Evolutionary conservation across 176 grass and related monocot species (phyloP), one percentile per base, ranked within the genome.

Genomic region (Eragrostis nindensis): DNA sequence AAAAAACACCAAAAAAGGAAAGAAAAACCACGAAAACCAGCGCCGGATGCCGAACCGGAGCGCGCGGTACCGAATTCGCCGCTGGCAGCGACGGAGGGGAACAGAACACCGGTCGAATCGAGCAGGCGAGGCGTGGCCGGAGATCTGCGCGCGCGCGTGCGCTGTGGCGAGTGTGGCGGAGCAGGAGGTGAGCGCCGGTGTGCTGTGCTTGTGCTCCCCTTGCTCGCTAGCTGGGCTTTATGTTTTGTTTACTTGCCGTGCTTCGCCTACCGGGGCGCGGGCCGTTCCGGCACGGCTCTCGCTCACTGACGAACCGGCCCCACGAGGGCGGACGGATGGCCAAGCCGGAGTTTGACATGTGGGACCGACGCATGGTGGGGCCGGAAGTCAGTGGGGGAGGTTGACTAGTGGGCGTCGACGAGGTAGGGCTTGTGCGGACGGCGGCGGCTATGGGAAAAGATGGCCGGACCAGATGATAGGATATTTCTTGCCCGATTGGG

Each of bases 291-390:
- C 30, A 71, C 74, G 43, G 2, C n/a, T 17, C 55, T 41, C 16
- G 0, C 36, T 21, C 40, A 0, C 59, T 59, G 80, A 78, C 79
- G 0, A 0, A 0, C 0, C 0, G 54, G 64, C 3, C 64, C 78
- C 78, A 62, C 22, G 0, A 0, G 0, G 16, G 17, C 2, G n/a
- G 39, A 45, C 21, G 21, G 8, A 22, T 22, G 12, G 24, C 13
- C 25, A 9, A 2, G 9, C 10, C 0, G 0, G 10, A 1, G 3
- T 21, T 21, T 72, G 75, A 19, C 60, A 47, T 0, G 52, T 7
- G 44, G 64, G 32, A 0, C 57, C 43, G 0, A 1, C 0, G 0
- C 0, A 0, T 0, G 0, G 8, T 7, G 60, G 74, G 74, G 2
- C 86, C 41, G 0, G 0, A 0, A 0, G 30, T 79, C 80, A 74